Base-by-base conservation (phyloP, 2,329 filamentous ascomycete species). In the Phyllachora maydis region DNA sequence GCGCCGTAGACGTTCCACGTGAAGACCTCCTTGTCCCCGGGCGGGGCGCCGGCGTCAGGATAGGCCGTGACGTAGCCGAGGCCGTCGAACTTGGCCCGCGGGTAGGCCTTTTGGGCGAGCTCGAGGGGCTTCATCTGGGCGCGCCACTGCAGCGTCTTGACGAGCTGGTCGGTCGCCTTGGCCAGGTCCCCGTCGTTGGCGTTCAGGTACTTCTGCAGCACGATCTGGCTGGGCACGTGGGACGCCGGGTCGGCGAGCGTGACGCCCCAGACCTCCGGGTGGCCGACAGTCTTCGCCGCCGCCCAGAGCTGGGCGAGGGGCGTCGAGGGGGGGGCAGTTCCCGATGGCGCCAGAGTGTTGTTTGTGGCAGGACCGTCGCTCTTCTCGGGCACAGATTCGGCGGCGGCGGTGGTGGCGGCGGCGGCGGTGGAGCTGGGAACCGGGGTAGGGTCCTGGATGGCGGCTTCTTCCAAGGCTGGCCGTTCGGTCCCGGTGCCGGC, bases 1-100 rank as follows among this genome's bases (percentile, higher is more conserved):
- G 68, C 67, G 9, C 83, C 83, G 42, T 95, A 93, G 39, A 93
- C 71, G 46, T 93, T 93, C 74, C 83, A 93, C 3, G 78, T 88
- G 23, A 83, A 71, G 26, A 92, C 42, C 43, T 72, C 65, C 37
- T 65, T 54, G 23, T 41, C 36, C 4, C 33, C 32, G 8, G 35
- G 27, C 16, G 36, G 32, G 3, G 27, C 34, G 17, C 34, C 38
- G 15, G 35, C 48, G 23, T 56, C 59, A 14, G 52, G 53, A 35
- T 88, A 69, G n/a, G 58, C 59, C 1, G 79, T 79, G 23, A 92
- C 64, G 42, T 76, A 93, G 18, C 83, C 85, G 27, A 93, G 47
- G 2, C 71, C 71, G 6, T 57, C 65, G 37, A 88, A 93, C 49
- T 78, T 83, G 28, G 50, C 50, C 33, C 59, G 57, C 37, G 64